A percentile compares a stretch with the other conserved stretches of the same genome.
Conservation (phyloP, 257 asterid genomes). For the Fraxinus cuspidata region DNA sequence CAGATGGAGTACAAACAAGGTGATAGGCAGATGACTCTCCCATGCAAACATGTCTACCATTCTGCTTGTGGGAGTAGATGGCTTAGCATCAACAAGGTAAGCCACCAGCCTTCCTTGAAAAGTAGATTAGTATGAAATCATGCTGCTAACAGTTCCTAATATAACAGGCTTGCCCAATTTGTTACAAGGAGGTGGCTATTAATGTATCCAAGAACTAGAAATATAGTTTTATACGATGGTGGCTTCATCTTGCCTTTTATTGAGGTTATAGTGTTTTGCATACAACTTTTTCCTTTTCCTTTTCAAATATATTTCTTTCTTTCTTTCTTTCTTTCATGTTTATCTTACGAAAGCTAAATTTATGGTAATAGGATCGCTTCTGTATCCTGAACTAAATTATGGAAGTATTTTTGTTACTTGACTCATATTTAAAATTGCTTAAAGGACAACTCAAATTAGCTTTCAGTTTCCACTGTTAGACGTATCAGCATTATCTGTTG, state of each 20-base stretch:
- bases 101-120: background rate
- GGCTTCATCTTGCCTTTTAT: background rate
- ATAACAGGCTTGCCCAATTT: conserved; percentile 84
- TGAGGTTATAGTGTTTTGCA: conserved; percentile 8
- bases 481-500: background rate
- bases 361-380: conserved; percentile 8
- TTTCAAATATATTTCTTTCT: background rate
- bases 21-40: conserved; percentile 73
- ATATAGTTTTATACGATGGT: background rate
- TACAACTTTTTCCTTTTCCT: background rate
- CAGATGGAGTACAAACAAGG: conserved; percentile 96
- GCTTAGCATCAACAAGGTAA: conserved; percentile 34
- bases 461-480: background rate
- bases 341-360: background rate
- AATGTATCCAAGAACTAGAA: conserved; percentile 1
- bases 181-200: conserved; percentile 13
- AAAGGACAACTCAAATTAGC: background rate
- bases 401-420: conserved; percentile 1
- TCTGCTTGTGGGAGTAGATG: conserved; percentile 80
- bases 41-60: conserved; percentile 89
- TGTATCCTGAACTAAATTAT: background rate
- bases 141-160: conserved; percentile 23
- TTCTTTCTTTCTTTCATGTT: conserved; percentile 2
- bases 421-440: conserved; percentile 17
- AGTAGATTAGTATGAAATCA: background rate